These are phyloP conservation scores for Stemphylium beticola DNA, from an alignment of 2,329 filamentous ascomycete genomes.

Conservation along the genomic window DNA sequence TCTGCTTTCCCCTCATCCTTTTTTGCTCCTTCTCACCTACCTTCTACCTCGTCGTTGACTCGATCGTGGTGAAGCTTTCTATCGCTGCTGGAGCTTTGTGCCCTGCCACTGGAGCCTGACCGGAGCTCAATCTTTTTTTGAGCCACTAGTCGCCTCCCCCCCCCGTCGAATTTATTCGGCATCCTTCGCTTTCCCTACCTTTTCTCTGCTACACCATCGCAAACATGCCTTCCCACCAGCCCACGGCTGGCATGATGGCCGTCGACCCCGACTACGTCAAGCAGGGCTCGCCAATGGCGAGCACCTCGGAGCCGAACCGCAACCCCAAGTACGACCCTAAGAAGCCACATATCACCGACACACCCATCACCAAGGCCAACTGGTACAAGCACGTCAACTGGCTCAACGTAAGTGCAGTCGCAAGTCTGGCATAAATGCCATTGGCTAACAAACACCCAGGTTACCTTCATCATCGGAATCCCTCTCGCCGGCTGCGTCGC, in stretches of 20 bases:
- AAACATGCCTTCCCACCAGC: slow-evolving; percentile 60
- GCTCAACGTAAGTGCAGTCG: slow-evolving; percentile 70
- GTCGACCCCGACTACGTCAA: slow-evolving; percentile 57
- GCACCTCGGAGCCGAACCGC: slow-evolving; percentile 58
- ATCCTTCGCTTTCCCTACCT: slow-evolving; percentile 22
- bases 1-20: slow-evolving; percentile 19
- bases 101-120: slow-evolving; percentile 16
- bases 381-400: slow-evolving; percentile 95
- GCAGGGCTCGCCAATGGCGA: slow-evolving; percentile 56
- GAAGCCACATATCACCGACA: slow-evolving; percentile 87
- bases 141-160: slow-evolving; percentile 22
- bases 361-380: slow-evolving; percentile 79
- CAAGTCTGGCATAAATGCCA: no score
- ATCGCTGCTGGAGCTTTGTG: slow-evolving; percentile 23
- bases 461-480: slow-evolving; percentile 78
- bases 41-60: slow-evolving; percentile 28
- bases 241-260: slow-evolving; percentile 55
- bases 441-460: slow-evolving; percentile 61
- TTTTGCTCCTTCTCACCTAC: slow-evolving; percentile 19
- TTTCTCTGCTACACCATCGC: slow-evolving; percentile 5
- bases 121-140: slow-evolving; percentile 23
- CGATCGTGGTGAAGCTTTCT: slow-evolving; percentile 30
- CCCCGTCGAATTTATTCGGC: slow-evolving; percentile 7
- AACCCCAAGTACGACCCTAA: slow-evolving; percentile 63
- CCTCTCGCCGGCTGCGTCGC: slow-evolving; percentile 76